Evolutionary conservation across 2,329 filamentous ascomycete genomes (phyloP), one percentile per base, ranked within the genome.

Genomic region (Talaromyces sp.): DNA sequence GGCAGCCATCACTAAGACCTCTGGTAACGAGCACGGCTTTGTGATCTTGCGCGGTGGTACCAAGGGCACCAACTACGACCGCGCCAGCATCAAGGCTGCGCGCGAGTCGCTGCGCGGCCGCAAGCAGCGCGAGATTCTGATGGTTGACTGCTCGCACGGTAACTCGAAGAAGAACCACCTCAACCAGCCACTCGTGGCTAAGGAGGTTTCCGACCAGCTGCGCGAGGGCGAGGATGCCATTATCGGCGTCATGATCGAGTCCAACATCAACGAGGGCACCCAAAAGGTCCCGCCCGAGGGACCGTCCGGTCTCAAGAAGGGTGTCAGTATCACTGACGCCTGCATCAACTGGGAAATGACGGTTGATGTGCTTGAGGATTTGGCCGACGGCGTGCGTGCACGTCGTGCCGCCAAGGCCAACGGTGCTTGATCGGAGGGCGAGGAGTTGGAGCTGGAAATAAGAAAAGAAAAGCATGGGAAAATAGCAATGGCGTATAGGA

Each of bases 111-210:
- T 99, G 70, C 81, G 78, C 66, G 89, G 91, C 79, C 96, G 96
- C 85, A 88, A 88, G 63, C 89, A 95, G 75, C 89, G 88, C 72
- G 84, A 92, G 78, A 89, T 93, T 65, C 89, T 99, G 80, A 99
- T 99, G 95, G 87, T 99, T 62, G 95, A 99, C 78, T 99, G 95
- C 84, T 97, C 93, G 25, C 95, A 99, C 75, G 95, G 95, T 61
- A 99, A 99, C 82, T 98, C 93, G 22, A 91, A 90, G 78, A 99
- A 99, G 82, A 88, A 98, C 81, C 93, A 98, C 82, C 88, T 90
- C 71, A 99, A 99, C 80, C 93, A 99, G 81, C 95, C 95, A 70
- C 89, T 93, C 79, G 93, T 98, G 52, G 92, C 93, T 66, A 85
- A 89, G 75, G 84, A 83, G 58, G 81, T 99, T 64, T 89, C 85